These are phyloP conservation scores for Colletotrichum cuscutae DNA, from an alignment of 2,329 filamentous ascomycete genomes.

Conservation along the genomic window DNA sequence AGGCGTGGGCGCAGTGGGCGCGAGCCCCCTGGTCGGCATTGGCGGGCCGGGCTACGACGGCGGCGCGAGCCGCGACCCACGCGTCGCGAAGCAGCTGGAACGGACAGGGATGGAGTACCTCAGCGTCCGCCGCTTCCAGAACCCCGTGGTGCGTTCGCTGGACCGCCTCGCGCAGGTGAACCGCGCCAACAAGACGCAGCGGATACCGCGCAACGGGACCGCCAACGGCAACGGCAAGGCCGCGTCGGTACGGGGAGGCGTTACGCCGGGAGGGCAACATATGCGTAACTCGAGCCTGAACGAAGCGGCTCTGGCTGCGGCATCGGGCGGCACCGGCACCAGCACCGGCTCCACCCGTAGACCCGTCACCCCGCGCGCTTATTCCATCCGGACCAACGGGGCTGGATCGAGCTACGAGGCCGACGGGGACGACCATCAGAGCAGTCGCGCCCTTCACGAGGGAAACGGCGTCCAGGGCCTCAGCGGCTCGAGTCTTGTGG, in stretches of 20 bases:
- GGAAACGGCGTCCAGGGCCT: conserved; percentile 44
- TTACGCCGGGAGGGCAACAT: conserved; percentile 43
- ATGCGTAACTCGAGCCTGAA: conserved; percentile 51
- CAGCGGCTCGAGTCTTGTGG: conserved; percentile 61
- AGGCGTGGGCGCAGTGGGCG: conserved; percentile 51
- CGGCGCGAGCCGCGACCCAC: conserved; percentile 64
- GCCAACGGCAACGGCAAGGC: conserved; percentile 51
- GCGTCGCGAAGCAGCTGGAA: conserved; percentile 73
- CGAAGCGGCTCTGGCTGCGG: conserved; percentile 16
- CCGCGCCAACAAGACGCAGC: conserved; percentile 59
- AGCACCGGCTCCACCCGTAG: conserved; percentile 39
- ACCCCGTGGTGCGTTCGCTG: conserved; percentile 74
- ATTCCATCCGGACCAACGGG: conserved; percentile 51
- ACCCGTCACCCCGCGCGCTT: conserved; percentile 44
- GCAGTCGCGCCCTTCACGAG: conserved; percentile 46
- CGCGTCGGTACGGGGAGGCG: conserved; percentile 33
- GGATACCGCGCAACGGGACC: conserved; percentile 56
- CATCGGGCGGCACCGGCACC: conserved; percentile 35
- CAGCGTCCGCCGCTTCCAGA: conserved; percentile 78
- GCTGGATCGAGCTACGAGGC: conserved; percentile 57
- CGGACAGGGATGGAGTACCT: conserved; percentile 78
- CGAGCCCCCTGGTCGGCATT: conserved; percentile 61
- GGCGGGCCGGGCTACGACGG: conserved; percentile 66
- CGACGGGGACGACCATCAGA: conserved; percentile 50
- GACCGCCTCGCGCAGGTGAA: conserved; percentile 46